Conservation (phyloP, 441 rosid species). For the Populus hybrid region DNA sequence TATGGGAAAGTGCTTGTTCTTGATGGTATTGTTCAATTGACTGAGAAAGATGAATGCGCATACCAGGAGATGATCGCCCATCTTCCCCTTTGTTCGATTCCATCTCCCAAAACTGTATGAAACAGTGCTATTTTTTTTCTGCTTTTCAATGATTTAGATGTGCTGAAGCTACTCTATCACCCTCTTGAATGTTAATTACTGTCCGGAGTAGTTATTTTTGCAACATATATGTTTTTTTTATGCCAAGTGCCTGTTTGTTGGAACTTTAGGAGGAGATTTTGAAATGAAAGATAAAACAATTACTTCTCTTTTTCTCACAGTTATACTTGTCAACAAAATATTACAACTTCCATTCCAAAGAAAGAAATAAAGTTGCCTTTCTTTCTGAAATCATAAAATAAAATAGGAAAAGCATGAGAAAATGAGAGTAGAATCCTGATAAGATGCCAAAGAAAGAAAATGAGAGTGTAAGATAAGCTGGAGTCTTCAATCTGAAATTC, state of each 20-base stretch:
- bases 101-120: conserved; percentile 77
- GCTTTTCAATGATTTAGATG: background rate
- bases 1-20: conserved; percentile 98
- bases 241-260: too few species aligned
- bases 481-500: background rate
- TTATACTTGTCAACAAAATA: too few species aligned
- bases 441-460: background rate
- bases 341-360: too few species aligned
- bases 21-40: conserved; percentile 91
- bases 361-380: too few species aligned
- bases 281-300: too few species aligned
- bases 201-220: background rate
- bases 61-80: conserved; percentile 98
- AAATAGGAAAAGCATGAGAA: too few species aligned
- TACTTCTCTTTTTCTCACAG: too few species aligned
- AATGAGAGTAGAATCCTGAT: background rate
- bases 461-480: background rate
- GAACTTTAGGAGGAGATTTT: too few species aligned
- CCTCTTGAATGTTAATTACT: too few species aligned
- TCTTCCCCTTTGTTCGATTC: conserved; percentile 89
- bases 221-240: too few species aligned
- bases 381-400: too few species aligned
- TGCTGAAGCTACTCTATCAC: background rate
- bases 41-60: conserved; percentile 35
- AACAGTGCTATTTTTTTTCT: background rate